Percentiles rank a stretch among this genome's conserved stretches.
phyloP scores from a whole-genome alignment of 768 basidiomycete species.

The Tricholoma saponaceum region DNA sequence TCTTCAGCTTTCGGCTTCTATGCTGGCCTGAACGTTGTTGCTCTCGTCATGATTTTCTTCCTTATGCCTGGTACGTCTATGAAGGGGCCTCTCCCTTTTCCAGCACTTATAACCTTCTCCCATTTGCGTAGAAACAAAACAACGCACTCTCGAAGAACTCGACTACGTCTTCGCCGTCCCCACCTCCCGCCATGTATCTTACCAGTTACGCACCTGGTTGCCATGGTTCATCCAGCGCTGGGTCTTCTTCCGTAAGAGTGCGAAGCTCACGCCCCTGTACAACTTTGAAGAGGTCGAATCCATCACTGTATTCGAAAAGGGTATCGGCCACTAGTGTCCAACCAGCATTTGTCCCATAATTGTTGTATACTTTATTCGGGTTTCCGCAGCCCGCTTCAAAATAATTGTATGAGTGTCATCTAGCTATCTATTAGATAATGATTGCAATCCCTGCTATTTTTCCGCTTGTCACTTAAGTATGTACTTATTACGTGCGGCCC shows the following conservation, averaged over 20 bases:
- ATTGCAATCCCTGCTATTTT: too few species aligned
- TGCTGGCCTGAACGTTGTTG: conserved; percentile 45
- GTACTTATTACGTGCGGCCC: too few species aligned
- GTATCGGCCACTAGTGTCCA: conserved; percentile 24
- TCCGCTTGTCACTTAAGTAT: too few species aligned
- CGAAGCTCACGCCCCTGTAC: conserved; percentile 42
- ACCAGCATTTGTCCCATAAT: neutral
- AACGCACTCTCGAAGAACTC: conserved; percentile 47
- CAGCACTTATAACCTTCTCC: neutral
- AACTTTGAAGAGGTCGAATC: conserved; percentile 48
- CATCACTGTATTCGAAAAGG: conserved; percentile 40
- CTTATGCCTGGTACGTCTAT: conserved; percentile 42
- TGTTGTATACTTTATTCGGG: neutral
- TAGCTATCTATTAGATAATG: too few species aligned
- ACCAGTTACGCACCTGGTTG: conserved; percentile 41
- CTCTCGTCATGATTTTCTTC: conserved; percentile 54
- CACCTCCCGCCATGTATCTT: conserved; percentile 36
- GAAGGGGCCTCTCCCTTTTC: neutral
- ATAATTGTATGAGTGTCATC: too few species aligned
- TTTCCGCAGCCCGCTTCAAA: too few species aligned
- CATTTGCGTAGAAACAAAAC: conserved; percentile 39
- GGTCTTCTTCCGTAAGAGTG: conserved; percentile 34
- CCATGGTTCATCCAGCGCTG: conserved; percentile 50
- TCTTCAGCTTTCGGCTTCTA: conserved; percentile 54
- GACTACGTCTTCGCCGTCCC: conserved; percentile 53